A percentile compares a stretch with the other conserved stretches of the same genome.
These are phyloP conservation scores for Mucor mucedo DNA, from an alignment of 371 early-diverging fungal genomes.

Conservation along the genomic window DNA sequence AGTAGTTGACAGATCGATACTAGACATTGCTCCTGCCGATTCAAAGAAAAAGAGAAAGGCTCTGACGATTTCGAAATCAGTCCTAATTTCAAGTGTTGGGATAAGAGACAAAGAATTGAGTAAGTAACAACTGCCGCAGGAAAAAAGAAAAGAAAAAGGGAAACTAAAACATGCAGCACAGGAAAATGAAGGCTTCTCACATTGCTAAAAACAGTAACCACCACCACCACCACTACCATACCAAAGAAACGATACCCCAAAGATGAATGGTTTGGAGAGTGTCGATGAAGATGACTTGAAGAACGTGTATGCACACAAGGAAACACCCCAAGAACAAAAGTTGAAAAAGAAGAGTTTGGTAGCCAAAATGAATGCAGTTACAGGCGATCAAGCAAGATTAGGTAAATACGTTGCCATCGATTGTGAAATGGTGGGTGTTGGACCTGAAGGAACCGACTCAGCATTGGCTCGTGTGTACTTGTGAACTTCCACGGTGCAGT, in stretches of 20 bases:
- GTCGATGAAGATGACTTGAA: slow-evolving; percentile 58
- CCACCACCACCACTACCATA: not conserved
- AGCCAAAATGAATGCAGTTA: slow-evolving; percentile 41
- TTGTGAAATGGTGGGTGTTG: slow-evolving; percentile 99
- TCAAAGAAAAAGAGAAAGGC: slow-evolving; percentile 25
- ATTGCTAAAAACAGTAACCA: slow-evolving; percentile 4
- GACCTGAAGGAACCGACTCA: slow-evolving; percentile 77
- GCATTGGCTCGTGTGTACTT: slow-evolving; percentile 89
- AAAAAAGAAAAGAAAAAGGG: not conserved
- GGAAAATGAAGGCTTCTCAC: slow-evolving; percentile 14
- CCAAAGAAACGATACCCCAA: slow-evolving; percentile 35
- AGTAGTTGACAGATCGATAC: not conserved
- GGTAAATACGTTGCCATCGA: slow-evolving; percentile 93
- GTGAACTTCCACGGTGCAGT: slow-evolving; percentile 93
- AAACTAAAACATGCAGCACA: not conserved
- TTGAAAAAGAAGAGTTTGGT: slow-evolving; percentile 27
- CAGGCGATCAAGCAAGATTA: slow-evolving; percentile 46
- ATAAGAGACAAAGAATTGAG: slow-evolving; percentile 31
- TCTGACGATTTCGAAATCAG: slow-evolving; percentile 24
- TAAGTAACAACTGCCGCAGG: slow-evolving; percentile 5
- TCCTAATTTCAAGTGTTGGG: slow-evolving; percentile 31
- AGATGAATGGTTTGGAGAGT: slow-evolving; percentile 63
- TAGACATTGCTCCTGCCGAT: slow-evolving; percentile 19
- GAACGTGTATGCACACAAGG: slow-evolving; percentile 50
- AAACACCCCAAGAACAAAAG: slow-evolving; percentile 27